Evolutionary conservation across 768 basidiomycete species (phyloP), one percentile per base, ranked within the genome.

Genomic region (Pulveroboletus ravenelii): DNA sequence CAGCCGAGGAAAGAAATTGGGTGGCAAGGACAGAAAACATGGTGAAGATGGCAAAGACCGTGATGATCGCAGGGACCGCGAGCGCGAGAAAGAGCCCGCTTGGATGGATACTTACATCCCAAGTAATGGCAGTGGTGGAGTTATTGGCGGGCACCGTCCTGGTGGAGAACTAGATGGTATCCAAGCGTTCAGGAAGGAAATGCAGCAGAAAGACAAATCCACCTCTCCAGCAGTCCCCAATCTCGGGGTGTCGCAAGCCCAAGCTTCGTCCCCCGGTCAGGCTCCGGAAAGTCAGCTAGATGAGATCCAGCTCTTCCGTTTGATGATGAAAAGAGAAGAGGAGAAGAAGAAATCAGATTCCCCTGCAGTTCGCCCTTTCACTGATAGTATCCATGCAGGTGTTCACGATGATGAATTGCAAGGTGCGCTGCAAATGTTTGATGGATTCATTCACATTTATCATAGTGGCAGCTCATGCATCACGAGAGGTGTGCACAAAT

Each of bases 41-140:
- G 74, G 68, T 14, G 78, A 77, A 41, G 70, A 70, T 47, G 77
- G 71, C 45, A 70, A 72, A 54, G 80, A 80, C 46, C 73, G 78
- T 29, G 78, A 84, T 45, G 66, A 68, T 43, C 67, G 67, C 57
- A 74, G 77, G 49, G 82, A 83, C 57, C 68, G 71, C 49, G 74
- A 75, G 30, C 81, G 80, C 58, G 90, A 93, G 72, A 89, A 87
- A 60, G 90, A 92, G 62, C 90, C 89, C 20, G 89, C 89, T 15
- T 93, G 89, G 89, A 93, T 93, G 89, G 90, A 91, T 56, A 82
- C 87, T 17, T 90, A 89, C 63, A 77, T 90, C 53, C 88, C 89
- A 12, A 75, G 70, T 45, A 76, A 75, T 20, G 65, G 80, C 15
- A 71, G 70, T 30, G 70, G 73, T 41, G 86, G 84, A 13, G 82